Evolutionary conservation across 192 early-diverging fungal genomes (phyloP).

Genomic region (Backusella luteola): DNA sequence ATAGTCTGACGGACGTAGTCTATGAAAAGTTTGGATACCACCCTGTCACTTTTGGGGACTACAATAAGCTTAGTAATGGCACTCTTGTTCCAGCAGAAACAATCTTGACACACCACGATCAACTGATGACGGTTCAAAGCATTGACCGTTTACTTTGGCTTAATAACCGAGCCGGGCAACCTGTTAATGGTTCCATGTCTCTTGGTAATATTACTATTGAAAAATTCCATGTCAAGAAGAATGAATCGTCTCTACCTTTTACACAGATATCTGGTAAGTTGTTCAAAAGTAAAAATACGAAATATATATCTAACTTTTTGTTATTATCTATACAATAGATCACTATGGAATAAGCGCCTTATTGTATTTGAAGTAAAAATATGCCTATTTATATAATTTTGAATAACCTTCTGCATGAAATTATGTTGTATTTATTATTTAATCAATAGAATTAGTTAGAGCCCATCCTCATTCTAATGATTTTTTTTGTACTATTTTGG

Average conservation of each 20-base stretch:
- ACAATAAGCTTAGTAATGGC: slow-evolving; percentile 46
- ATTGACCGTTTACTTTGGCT: slow-evolving; percentile 30
- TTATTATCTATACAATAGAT: slow-evolving; percentile 22
- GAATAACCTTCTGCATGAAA: neutral
- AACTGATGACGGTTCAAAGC: slow-evolving; percentile 39
- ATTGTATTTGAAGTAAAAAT: neutral
- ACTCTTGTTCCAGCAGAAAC: slow-evolving; percentile 50
- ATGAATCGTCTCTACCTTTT: slow-evolving; percentile 13
- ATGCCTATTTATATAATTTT: neutral
- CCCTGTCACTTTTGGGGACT: slow-evolving; percentile 77
- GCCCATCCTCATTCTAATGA: neutral
- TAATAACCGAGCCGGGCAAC: neutral
- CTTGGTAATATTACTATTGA: slow-evolving; percentile 24
- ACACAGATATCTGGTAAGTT: slow-evolving; percentile 42
- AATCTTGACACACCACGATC: slow-evolving; percentile 49
- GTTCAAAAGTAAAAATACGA: neutral
- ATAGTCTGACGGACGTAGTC: slow-evolving; percentile 46
- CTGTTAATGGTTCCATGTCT: neutral
- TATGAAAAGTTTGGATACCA: slow-evolving; percentile 62
- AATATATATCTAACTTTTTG: neutral
- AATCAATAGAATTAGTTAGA: neutral
- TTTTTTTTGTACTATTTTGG: neutral
- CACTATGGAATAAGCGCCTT: slow-evolving; percentile 41
- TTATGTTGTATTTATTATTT: neutral
- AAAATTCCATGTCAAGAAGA: slow-evolving; percentile 19